A percentile compares a stretch with the other conserved stretches of the same genome.
phyloP scores from a whole-genome alignment of 371 early-diverging fungal species.

The Mortierella sp. region DNA sequence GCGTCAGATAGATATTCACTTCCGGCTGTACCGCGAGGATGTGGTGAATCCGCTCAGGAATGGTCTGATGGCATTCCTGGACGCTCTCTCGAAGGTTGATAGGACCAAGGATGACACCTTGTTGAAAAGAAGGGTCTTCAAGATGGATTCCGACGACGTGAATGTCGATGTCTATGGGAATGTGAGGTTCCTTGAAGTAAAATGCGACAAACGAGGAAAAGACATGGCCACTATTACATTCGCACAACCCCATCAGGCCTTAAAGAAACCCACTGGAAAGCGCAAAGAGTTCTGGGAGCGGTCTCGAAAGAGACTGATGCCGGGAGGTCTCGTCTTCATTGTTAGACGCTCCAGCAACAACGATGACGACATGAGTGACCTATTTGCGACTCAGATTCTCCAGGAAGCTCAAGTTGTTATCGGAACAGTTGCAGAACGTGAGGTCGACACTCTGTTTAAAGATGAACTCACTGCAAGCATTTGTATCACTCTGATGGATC shows the following conservation, averaged over 20 bases:
- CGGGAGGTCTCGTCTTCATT: slow-evolving; percentile 56
- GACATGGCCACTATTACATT: slow-evolving; percentile 36
- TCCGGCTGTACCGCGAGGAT: slow-evolving; percentile 66
- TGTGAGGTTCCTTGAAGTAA: slow-evolving; percentile 37
- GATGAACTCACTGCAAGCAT: slow-evolving; percentile 21
- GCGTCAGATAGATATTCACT: slow-evolving; percentile 63
- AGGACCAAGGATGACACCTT: slow-evolving; percentile 14
- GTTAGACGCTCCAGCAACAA: slow-evolving; percentile 18
- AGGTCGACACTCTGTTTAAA: slow-evolving; percentile 26
- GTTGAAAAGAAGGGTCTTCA: slow-evolving; percentile 28
- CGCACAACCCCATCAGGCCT: slow-evolving; percentile 23
- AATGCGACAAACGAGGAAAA: slow-evolving; percentile 9
- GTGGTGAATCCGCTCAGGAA: slow-evolving; percentile 44
- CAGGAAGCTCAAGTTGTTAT: slow-evolving; percentile 33
- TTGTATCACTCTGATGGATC: slow-evolving; percentile 41
- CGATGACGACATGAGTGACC: not conserved
- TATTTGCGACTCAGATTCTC: not conserved
- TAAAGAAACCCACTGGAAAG: not conserved
- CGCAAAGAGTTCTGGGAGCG: slow-evolving; percentile 51
- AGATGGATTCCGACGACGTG: slow-evolving; percentile 22
- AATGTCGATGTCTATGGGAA: slow-evolving; percentile 48
- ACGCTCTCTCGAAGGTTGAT: slow-evolving; percentile 10
- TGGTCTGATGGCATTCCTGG: slow-evolving; percentile 31
- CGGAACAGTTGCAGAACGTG: slow-evolving; percentile 48
- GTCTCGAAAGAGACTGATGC: slow-evolving; percentile 46